Base-by-base conservation (phyloP, 371 early-diverging fungal genomes). In the Entomophthora muscae region DNA sequence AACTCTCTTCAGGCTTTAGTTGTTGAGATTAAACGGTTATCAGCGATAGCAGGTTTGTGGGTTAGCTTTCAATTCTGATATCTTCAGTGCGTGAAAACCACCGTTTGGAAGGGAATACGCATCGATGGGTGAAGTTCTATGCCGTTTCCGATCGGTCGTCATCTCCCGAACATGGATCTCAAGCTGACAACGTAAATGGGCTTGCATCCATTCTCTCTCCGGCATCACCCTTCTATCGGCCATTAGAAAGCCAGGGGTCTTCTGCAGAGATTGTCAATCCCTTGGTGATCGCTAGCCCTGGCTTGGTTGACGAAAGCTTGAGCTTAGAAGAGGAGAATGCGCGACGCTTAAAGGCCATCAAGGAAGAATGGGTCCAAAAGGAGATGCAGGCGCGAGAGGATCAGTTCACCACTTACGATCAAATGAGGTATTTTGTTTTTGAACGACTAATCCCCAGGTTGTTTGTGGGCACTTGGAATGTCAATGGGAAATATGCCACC, bases 391-490 rank as follows among this genome's bases (percentile, higher is more conserved):
- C 72, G 1, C 69, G 72, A 27, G 80, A 86, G 66, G 67, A 67
- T 32, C 73, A 76, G 23, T 81, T 83, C 71, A 73, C 73, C 0
- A 66, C 64, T 1, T 82, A 78, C 73, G 65, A 72, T 29, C 61
- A 69, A 26, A 57, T 73, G 60, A 76, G 67, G 85, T 82, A 71
- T 53, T 52, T 17, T 63, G 21, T 51, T 21, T 27, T 27, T 66
- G 57, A 22, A 59, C 33, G 17, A 27, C 23, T 23, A 5, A 32
- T 24, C 26, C n/a, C n/a, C 66, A 83, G 85, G 51, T 71, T 86
- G 1, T 89, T 91, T 72, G 79, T 83, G 0, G 93, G 93, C 0
- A 89, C 94, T 0, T 95, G 91, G 89, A 95, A 95, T 67, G 91
- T 93, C 13, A 90, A 90, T 71, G 93, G 91, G 7, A 78, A 76